Evolutionary conservation across 2,329 filamentous ascomycete genomes (phyloP).

Genomic region (Didymella exigua): DNA sequence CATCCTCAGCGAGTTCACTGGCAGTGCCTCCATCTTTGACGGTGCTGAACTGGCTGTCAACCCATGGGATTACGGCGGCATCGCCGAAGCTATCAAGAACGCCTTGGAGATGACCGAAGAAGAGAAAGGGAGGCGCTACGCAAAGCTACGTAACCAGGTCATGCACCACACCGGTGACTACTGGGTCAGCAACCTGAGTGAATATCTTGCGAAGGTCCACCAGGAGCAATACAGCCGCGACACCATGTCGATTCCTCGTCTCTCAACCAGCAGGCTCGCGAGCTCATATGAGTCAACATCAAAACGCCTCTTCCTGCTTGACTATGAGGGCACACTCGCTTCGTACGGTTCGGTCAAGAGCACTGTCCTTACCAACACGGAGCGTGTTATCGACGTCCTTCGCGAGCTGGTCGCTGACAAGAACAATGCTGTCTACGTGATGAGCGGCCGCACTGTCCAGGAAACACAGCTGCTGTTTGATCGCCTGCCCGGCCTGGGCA

Average conservation of each 20-base stretch:
- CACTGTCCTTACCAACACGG: conserved; percentile 84
- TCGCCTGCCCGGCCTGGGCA: conserved; percentile 78
- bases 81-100: conserved; percentile 81
- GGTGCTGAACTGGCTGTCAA: conserved; percentile 85
- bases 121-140: conserved; percentile 78
- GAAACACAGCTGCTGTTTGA: conserved; percentile 88
- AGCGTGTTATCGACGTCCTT: conserved; percentile 81
- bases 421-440: conserved; percentile 87
- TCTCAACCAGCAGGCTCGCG: conserved; percentile 70
- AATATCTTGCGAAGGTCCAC: conserved; percentile 74
- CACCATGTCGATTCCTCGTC: conserved; percentile 82
- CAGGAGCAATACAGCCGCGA: conserved; percentile 85
- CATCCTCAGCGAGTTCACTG: conserved; percentile 94
- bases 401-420: conserved; percentile 81
- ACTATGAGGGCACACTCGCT: conserved; percentile 92
- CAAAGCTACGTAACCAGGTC: conserved; percentile 73
- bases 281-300: conserved; percentile 69
- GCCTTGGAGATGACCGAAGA: conserved; percentile 79
- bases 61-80: conserved; percentile 92
- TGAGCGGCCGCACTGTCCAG: conserved; percentile 86
- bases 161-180: conserved; percentile 80
- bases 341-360: conserved; percentile 83
- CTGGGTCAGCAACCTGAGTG: conserved; percentile 81
- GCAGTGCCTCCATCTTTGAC: conserved; percentile 83
- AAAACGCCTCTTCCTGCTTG: conserved; percentile 82